Conservation (phyloP, 2,329 filamentous ascomycete species). For the Raffaelea deltoideospora region DNA sequence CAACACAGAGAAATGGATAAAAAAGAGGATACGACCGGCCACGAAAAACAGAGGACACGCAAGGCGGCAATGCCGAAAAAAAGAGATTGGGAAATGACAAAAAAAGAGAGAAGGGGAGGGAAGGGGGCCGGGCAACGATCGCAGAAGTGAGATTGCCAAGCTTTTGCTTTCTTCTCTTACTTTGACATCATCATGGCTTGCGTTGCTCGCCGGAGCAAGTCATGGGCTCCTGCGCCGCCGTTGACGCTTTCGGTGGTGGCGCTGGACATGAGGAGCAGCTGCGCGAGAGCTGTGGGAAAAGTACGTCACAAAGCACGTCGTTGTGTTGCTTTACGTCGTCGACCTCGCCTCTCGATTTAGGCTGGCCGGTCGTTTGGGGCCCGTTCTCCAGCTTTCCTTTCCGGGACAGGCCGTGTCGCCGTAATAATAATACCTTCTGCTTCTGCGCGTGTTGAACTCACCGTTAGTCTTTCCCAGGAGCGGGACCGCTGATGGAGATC, state of each 20-base stretch:
- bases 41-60: too few relatives aligned
- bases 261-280: conserved; percentile 28
- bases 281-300: background rate
- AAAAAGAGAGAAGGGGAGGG: too few relatives aligned
- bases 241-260: conserved; percentile 22
- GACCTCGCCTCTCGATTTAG: too few relatives aligned
- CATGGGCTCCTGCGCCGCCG: conserved; percentile 25
- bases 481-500: background rate
- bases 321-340: too few relatives aligned
- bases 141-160: too few relatives aligned
- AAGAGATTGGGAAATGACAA: too few relatives aligned
- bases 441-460: background rate
- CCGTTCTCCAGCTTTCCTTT: too few relatives aligned
- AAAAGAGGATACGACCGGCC: too few relatives aligned
- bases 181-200: conserved; percentile 47
- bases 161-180: conserved; percentile 30
- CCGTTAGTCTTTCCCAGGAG: background rate
- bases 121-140: too few relatives aligned
- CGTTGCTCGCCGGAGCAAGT: conserved; percentile 44
- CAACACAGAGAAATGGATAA: too few relatives aligned
- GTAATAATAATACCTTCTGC: background rate
- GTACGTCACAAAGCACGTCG: background rate
- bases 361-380: too few relatives aligned
- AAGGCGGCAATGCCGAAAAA: too few relatives aligned
- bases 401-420: background rate